Conservation (phyloP, 805 yeast genomes). For the Candida stauntonica region DNA sequence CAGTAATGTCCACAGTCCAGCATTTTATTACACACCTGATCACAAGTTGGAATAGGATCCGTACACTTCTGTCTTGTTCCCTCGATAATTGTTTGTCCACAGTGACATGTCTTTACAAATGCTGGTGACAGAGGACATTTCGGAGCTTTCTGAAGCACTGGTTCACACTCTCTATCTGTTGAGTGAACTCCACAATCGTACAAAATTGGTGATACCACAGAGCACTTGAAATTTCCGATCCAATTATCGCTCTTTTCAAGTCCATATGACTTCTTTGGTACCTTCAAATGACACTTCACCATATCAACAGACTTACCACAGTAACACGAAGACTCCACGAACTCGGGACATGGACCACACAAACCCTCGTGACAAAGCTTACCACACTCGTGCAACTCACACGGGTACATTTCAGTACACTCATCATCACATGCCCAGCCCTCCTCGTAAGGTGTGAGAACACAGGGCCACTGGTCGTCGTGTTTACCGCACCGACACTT, state of each 20-base stretch:
- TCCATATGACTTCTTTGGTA: conserved; percentile 32
- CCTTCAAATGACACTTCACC: conserved; percentile 41
- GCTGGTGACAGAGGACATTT: conserved; percentile 65
- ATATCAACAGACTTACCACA: conserved; percentile 57
- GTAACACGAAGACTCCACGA: conserved; percentile 54
- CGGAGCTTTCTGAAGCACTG: conserved; percentile 26
- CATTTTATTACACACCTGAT: conserved; percentile 52
- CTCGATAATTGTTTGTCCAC: conserved; percentile 60
- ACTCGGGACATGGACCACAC: conserved; percentile 68
- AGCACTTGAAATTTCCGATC: conserved; percentile 53
- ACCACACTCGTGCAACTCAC: conserved; percentile 66
- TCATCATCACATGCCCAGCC: conserved; percentile 66
- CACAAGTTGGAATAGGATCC: conserved; percentile 79
- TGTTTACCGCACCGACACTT: conserved; percentile 72
- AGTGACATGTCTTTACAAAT: conserved; percentile 61
- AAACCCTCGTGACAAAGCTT: conserved; percentile 71
- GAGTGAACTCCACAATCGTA: conserved; percentile 65
- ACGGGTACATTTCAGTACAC: conserved; percentile 63
- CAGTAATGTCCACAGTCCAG: conserved; percentile 78
- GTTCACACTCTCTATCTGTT: conserved; percentile 44
- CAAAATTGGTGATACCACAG: conserved; percentile 36
- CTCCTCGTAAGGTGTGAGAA: conserved; percentile 56
- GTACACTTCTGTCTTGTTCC: conserved; percentile 54
- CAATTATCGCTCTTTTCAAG: conserved; percentile 31
- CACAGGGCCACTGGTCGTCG: conserved; percentile 65